phyloP scores from a whole-genome alignment of 2,329 filamentous ascomycete genomes.

The Cladophialophora psammophila region DNA sequence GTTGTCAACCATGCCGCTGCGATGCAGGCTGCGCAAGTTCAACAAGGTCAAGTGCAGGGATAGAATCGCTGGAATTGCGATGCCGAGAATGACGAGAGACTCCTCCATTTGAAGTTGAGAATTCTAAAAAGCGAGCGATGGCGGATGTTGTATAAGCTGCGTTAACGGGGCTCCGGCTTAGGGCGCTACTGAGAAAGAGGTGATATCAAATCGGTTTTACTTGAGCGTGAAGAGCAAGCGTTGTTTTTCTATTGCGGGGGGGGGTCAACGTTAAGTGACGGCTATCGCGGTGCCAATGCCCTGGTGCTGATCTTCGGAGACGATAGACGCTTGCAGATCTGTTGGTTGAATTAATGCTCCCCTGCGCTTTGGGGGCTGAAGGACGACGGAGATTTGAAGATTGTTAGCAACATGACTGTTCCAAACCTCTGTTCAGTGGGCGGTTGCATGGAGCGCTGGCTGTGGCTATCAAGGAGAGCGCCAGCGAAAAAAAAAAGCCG shows the following conservation, averaged over 20 bases:
- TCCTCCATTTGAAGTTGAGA: not conserved
- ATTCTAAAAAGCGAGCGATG: not conserved
- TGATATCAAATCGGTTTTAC: not conserved
- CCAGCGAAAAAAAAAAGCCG: not conserved
- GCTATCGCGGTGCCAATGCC: not conserved
- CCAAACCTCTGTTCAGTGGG: not conserved
- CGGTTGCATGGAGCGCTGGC: not conserved
- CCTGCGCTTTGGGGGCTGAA: not conserved
- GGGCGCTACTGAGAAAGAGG: not conserved
- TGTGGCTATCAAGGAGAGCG: not conserved
- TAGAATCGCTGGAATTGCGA: constrained; percentile 1
- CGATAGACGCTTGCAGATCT: too few species aligned
- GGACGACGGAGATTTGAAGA: not conserved
- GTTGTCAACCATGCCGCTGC: constrained; percentile 72
- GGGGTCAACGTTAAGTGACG: not conserved
- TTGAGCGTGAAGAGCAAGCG: constrained; percentile 8
- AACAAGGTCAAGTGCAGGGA: constrained; percentile 21
- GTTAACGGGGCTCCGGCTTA: not conserved
- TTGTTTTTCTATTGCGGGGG: not conserved
- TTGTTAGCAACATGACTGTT: not conserved
- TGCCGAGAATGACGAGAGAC: not conserved
- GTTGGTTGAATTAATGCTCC: not conserved
- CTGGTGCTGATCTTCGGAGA: not conserved
- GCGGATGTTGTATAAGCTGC: not conserved
- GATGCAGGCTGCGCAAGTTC: constrained; percentile 18